Percentiles rank a stretch among this genome's conserved stretches.
Evolutionary conservation across 192 early-diverging fungal species (phyloP).

Genomic region (Lobosporangium transversale): DNA sequence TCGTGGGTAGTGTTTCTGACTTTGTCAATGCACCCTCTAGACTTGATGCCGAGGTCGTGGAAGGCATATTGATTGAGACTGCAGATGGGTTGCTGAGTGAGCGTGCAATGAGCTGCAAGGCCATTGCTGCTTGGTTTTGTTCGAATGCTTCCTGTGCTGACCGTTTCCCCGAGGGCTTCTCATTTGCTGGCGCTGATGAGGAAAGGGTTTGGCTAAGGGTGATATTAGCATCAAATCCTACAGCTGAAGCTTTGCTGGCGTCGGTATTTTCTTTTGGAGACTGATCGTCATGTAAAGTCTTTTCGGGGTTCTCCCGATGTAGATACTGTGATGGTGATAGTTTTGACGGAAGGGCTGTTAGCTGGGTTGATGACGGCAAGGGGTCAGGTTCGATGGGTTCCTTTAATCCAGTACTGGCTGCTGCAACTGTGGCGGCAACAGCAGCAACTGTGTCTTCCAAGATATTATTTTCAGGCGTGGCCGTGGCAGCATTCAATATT

Average conservation of each 20-base stretch:
- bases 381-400: not conserved
- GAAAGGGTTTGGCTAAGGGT: constrained; percentile 30
- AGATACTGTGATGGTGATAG: not conserved
- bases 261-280: not conserved
- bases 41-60: not conserved
- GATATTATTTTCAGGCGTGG: not conserved
- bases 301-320: not conserved
- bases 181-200: not conserved
- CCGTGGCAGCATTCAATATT: not conserved
- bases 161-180: constrained; percentile 13
- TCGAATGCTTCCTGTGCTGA: constrained; percentile 32
- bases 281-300: not conserved
- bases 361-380: not conserved
- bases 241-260: not conserved
- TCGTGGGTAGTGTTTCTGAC: not conserved
- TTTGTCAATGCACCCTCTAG: not conserved
- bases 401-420: not conserved
- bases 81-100: constrained; percentile 19
- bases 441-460: not conserved
- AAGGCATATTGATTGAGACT: not conserved
- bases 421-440: constrained; percentile 4
- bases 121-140: constrained; percentile 35
- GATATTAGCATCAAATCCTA: constrained; percentile 8
- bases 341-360: too few species aligned
- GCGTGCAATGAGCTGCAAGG: constrained; percentile 34